Evolutionary conservation across 2,329 filamentous ascomycete genomes (phyloP), one percentile per base, ranked within the genome.

Genomic region (Tolypocladium cylindrosporum): DNA sequence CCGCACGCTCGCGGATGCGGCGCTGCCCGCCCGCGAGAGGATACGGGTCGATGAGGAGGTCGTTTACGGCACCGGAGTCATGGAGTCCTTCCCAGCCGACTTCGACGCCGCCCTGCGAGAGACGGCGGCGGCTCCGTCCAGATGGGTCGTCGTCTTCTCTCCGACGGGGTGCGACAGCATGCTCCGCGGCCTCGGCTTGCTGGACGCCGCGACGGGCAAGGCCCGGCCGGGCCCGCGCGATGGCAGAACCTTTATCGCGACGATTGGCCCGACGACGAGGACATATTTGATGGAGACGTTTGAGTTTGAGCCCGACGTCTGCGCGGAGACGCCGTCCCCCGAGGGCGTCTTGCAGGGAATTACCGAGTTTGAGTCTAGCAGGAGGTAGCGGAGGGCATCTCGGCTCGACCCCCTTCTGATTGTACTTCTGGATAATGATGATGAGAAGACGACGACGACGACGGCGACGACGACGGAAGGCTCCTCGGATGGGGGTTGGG

Each of bases 191-290:
- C 67, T 89, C 55, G 80, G 75, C 2, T 64, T 81, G 63, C 66
- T 86, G 21, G 79, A 84, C 58, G 66, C 71, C 6, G 67, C 69
- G 21, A 79, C 75, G 0, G 74, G 75, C 24, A 77, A 69, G 64
- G 73, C 69, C 24, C 66, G 66, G 40, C 64, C 62, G 6, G 65
- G 55, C 14, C 61, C 59, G 4, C 61, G 67, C 39, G 68, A 69
- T 36, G 74, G 73, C 11, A 78, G 71, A 55, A 87, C 85, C 1
- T 85, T 82, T 61, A 78, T 97, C 60, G 90, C 88, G 16, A 95
- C 92, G 0, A 99, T 99, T 71, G 94, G 94, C 0, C 93, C 94
- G 14, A 99, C 94, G 21, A 99, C 94, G 13, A 81, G 87, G 61
- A 85, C 91, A 64, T 86, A 90, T 72, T 74, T 99, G 51, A 69